Base-by-base conservation (phyloP, 176 grass and related monocot genomes). In the Hsuehochloa calcarea region DNA sequence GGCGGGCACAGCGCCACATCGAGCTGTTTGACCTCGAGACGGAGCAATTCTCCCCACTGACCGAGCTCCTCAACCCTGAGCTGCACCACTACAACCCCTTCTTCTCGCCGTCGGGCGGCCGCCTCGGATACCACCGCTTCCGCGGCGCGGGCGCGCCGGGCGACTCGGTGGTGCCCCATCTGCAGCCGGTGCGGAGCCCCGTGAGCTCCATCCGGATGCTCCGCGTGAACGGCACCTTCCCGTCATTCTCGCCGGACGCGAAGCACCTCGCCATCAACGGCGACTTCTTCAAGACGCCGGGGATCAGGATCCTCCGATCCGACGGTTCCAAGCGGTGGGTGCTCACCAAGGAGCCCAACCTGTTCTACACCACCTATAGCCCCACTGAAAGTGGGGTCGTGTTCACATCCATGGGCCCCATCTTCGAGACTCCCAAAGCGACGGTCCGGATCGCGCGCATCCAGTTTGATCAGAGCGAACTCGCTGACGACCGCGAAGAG, bases 81-180 rank as follows among this genome's bases (percentile, higher is more conserved):
- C 35, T 98, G 47, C 93, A 98, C 85, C 93, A 95, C 49, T 98
- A 98, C 83, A 98, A 95, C 77, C 96, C 96, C 2, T 98, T 98
- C 80, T 95, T 98, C 85, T 95, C 96, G 6, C 61, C 40, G 1
- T 85, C 87, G 1, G 92, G 91, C 67, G 35, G 0, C 2, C 86
- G 79, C 26, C 70, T 98, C 67, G 96, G 93, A 2, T 98, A 93
- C 89, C 96, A 98, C 91, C 93, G 93, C 8, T 98, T 98, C 91
- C 93, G 96, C 38, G 93, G 93, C n/a, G 85, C 74, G 20, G 82
- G 80, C 0, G 74, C 83, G 3, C 20, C 23, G 1, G 93, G 93
- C 0, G 89, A 98, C 27, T 55, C 79, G 15, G 26, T 79, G 51
- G 70, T 92, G n/a, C 93, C 91, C 1, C 77, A 93, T 85, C 89